phyloP scores from a whole-genome alignment of 805 yeast genomes.

The Metschnikowia santaceciliae region DNA sequence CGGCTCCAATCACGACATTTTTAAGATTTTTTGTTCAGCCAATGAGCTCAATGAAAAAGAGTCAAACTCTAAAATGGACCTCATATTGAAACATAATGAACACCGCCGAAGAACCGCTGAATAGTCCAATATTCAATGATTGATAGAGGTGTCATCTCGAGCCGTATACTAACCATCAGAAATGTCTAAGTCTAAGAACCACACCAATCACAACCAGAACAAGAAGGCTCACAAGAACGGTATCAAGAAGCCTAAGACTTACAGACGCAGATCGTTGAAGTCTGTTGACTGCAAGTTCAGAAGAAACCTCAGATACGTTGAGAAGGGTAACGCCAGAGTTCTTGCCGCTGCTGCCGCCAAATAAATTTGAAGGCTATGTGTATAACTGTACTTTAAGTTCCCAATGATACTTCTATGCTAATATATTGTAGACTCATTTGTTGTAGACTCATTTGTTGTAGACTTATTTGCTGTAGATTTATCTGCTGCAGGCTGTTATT shows the following conservation, averaged over 20 bases:
- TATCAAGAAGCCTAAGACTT: conserved; percentile 97
- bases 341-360: conserved; percentile 49
- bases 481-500: background rate
- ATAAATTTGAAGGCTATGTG: conserved; percentile 8
- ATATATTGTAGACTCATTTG: background rate
- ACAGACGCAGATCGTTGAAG: conserved; percentile 97
- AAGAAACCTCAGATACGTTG: conserved; percentile 99
- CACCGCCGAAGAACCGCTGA: background rate
- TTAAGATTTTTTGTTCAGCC: too few species aligned
- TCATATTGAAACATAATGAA: background rate
- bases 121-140: conserved; percentile 14
- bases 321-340: conserved; percentile 95
- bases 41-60: background rate
- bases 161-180: conserved; percentile 35
- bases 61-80: background rate
- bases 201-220: conserved; percentile 99
- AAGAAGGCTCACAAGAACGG: conserved; percentile 99
- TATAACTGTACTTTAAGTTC: conserved; percentile 13
- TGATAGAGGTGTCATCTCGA: background rate
- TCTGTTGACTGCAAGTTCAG: conserved; percentile 99
- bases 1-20: too few species aligned
- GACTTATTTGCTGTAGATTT: conserved; percentile 1
- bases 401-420: conserved; percentile 14
- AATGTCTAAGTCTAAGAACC: conserved; percentile 99
- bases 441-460: conserved; percentile 4